These are phyloP conservation scores for Fusarium nygamai DNA, from an alignment of 2,329 filamentous ascomycete genomes.

Conservation along the genomic window DNA sequence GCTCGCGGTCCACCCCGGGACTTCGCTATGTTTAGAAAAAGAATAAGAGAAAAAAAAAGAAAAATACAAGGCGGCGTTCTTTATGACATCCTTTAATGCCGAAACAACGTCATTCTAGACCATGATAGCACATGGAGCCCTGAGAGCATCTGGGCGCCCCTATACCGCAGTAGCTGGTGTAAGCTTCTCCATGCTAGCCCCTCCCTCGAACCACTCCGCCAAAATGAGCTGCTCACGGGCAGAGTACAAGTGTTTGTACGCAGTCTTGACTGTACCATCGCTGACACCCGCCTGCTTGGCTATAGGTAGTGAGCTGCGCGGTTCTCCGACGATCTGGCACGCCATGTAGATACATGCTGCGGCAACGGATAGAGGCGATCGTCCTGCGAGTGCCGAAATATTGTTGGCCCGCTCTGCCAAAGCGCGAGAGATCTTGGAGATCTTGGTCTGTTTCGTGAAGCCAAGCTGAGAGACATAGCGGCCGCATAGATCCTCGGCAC, in stretches of 20 bases:
- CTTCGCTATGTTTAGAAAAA: neutral
- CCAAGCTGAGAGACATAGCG: conserved; percentile 89
- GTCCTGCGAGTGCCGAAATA: conserved; percentile 85
- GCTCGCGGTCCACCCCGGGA: neutral
- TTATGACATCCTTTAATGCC: neutral
- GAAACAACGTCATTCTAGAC: neutral
- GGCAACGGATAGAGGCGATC: conserved; percentile 92
- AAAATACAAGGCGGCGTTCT: neutral
- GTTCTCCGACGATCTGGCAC: conserved; percentile 83
- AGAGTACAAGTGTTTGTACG: conserved; percentile 87
- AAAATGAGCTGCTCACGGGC: conserved; percentile 79
- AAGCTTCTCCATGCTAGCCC: conserved; percentile 76
- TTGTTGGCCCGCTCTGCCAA: conserved; percentile 81
- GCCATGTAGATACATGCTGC: conserved; percentile 98
- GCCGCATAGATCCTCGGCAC: conserved; percentile 83
- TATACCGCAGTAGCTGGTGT: conserved; percentile 54
- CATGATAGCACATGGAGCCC: neutral
- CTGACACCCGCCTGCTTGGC: conserved; percentile 86
- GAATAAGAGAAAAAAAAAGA: neutral
- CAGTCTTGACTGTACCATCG: conserved; percentile 95
- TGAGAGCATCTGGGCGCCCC: neutral
- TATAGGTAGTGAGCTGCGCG: conserved; percentile 85
- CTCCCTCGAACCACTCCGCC: conserved; percentile 77
- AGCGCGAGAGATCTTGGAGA: conserved; percentile 81
- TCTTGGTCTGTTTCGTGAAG: conserved; percentile 74